Base-by-base conservation (phyloP, 148 eudicot species). In the Persicaria maculosa region DNA sequence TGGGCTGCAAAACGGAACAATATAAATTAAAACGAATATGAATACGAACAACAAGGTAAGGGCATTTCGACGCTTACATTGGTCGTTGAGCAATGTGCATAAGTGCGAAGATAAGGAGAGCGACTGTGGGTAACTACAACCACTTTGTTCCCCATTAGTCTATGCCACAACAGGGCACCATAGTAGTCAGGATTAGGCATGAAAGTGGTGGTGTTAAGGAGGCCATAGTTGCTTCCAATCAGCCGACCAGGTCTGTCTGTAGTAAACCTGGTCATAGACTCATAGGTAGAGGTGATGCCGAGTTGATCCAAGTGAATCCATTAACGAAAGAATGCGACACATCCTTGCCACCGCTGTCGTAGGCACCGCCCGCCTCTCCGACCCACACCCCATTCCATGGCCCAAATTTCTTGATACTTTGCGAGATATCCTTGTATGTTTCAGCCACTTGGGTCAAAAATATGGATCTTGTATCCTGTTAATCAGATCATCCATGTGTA, bases 101-200 rank as follows among this genome's bases (percentile, higher is more conserved):
- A 87, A 20, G 81, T 70, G 16, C 84, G 81, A 5, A 84, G 45
- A 54, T 80, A 77, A 5, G 84, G 83, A 7, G 84, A 79, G 7
- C 76, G 84, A 11, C 67, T 6, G 3, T 83, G 81, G 44, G 59
- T 53, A 2, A 64, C 75, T 9, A 73, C 53, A 20, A 84, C 87
- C 5, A 87, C 84, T 0, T 15, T 76, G 7, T 25, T 79, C 3
- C 85, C 91, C 88, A 87, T 87, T 14, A 87, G 69, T 1, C 85
- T 82, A 68, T 87, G 84, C 88, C 86, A 87, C 11, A 87, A n/a
- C 22, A 83, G 83, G 1, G 86, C 86, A 59, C 90, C 81, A 5
- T 86, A 88, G 72, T 84, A 88, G 71, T 86, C 90, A 0, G 92
- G 90, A 61, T 88, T 88, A 2, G 90, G 92, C 50, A 81, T 69